phyloP scores from a whole-genome alignment of 805 yeast genomes.

The Candida insectalens region DNA sequence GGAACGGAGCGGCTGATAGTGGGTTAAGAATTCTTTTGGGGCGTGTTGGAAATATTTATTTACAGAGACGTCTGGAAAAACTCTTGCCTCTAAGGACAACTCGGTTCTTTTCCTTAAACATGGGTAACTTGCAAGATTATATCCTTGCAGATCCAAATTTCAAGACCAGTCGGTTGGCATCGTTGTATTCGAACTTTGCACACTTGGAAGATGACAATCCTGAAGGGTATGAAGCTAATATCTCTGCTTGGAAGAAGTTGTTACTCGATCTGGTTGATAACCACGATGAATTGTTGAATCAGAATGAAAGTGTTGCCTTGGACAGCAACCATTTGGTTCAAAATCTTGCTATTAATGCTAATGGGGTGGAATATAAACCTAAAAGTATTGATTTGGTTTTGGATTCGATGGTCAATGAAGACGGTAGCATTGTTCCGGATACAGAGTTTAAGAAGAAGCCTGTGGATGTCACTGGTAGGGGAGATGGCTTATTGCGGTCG shows the following conservation, averaged over 20 bases:
- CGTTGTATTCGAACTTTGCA: constrained; percentile 39
- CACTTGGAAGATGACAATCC: constrained; percentile 32
- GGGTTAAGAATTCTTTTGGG: too few relatives aligned
- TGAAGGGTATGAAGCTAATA: constrained; percentile 42
- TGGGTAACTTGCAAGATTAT: not conserved
- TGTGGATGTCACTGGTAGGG: constrained; percentile 2
- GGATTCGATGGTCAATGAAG: constrained; percentile 14
- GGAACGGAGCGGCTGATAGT: too few relatives aligned
- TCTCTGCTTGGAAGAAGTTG: constrained; percentile 34
- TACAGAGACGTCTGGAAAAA: too few relatives aligned
- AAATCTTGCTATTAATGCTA: constrained; percentile 7
- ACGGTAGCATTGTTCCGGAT: constrained; percentile 14
- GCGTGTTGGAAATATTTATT: too few relatives aligned
- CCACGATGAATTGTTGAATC: constrained; percentile 16
- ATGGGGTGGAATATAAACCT: constrained; percentile 10
- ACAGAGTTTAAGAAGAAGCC: constrained; percentile 8
- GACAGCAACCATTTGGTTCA: constrained; percentile 10
- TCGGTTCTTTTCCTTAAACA: too few relatives aligned
- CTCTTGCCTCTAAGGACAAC: too few relatives aligned
- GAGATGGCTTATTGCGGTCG: constrained; percentile 6
- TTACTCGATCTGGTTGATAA: constrained; percentile 18
- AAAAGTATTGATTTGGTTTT: constrained; percentile 18
- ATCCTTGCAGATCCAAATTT: constrained; percentile 23
- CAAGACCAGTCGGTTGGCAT: constrained; percentile 27
- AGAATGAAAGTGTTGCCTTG: constrained; percentile 16